Evolutionary conservation across 2,329 filamentous ascomycete genomes (phyloP).

Genomic region (Tolypocladium sp.): DNA sequence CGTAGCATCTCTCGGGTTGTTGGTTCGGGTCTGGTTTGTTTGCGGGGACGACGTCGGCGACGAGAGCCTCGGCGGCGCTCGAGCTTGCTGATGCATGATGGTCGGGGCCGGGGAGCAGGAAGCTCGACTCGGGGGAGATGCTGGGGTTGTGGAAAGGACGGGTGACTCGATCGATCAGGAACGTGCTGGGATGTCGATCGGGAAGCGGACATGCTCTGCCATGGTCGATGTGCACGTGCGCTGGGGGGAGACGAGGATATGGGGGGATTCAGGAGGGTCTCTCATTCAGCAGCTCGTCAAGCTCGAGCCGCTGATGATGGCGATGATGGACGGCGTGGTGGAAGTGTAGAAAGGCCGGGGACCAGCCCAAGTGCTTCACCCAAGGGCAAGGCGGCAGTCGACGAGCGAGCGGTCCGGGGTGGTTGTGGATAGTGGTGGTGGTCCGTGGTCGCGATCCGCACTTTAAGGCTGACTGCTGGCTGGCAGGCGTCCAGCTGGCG

Average conservation of each 20-base stretch:
- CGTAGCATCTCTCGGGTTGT: slow-evolving; percentile 61
- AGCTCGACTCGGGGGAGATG: not conserved
- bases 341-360: not conserved
- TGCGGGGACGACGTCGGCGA: slow-evolving; percentile 65
- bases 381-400: not conserved
- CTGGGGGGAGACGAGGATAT: not conserved
- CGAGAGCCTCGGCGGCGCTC: slow-evolving; percentile 61
- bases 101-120: not conserved
- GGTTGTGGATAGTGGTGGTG: not conserved
- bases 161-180: not conserved
- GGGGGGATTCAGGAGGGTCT: not conserved
- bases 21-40: slow-evolving; percentile 62
- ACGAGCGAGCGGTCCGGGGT: not conserved
- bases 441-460: not conserved
- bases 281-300: not conserved
- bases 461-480: not conserved
- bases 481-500: not conserved
- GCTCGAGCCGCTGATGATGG: not conserved
- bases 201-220: slow-evolving; percentile 1
- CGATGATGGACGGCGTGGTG: not conserved
- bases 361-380: not conserved
- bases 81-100: slow-evolving; percentile 82
- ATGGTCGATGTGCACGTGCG: slow-evolving; percentile 1
- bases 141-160: not conserved
- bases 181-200: slow-evolving; percentile 1